Base-by-base conservation (phyloP, 768 basidiomycete species). In the Rossbeevera mucosa region DNA sequence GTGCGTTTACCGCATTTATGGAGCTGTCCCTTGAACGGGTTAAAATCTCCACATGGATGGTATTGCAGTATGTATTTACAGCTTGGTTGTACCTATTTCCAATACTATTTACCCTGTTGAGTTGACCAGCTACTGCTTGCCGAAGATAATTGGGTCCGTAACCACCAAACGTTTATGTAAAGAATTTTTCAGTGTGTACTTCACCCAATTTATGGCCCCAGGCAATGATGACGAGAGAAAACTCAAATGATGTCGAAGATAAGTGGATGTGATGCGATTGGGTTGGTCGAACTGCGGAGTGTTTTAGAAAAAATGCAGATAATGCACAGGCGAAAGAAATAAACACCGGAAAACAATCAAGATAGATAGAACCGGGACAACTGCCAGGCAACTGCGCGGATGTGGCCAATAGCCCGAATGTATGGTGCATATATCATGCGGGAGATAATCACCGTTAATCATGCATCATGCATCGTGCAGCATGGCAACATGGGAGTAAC, bases 401-500 rank as follows among this genome's bases (percentile, higher is more conserved):
- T 33, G 18, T 38, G 36, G n/a, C 33, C 36, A 18, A 18, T 11
- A n/a, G 33, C 8, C 33, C 33, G 33, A 36, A 8, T 11, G 18
- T 38, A 5, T 4, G 36, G 36, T 12, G 36, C 36, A 38, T 38
- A 38, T 38, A 38, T 38, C 61, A 48, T 55, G 58, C 61, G 24
- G 51, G 24, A 54, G 50, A 61, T 63, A 63, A 63, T 63, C 59
- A 64, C 61, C 61, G 61, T 61, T 43, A 55, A 57, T 49, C 58
- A 59, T 52, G 30, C 53, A 42, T 49, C 45, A 41, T 25, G 36
- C 56, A 42, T 47, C 36, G 31, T 25, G 38, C 36, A 21, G 12
- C 41, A n/a, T 42, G 22, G 21, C 8, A 42, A 42, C 41, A 24
- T 42, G 20, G 20, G 13, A 21, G 12, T 14, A n/a, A 42, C 14